Evolutionary conservation across 306 rosid species (phyloP).

Genomic region (Cicer judaicum): DNA sequence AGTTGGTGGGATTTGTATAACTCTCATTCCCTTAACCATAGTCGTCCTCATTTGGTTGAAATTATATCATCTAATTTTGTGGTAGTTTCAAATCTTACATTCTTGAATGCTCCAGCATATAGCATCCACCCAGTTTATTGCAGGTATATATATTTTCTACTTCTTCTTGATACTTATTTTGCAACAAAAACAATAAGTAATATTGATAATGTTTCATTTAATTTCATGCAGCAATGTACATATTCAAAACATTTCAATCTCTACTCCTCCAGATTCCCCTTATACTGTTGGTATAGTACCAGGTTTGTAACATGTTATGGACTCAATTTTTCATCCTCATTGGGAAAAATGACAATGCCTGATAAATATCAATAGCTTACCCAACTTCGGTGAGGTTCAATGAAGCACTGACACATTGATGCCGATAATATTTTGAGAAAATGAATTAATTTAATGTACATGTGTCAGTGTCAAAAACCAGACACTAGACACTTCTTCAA

Average conservation of each 20-base stretch:
- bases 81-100: conserved; percentile 90
- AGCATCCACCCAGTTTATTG: conserved; percentile 93
- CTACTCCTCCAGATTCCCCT: conserved; percentile 82
- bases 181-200: not conserved
- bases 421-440: no score
- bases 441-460: no score
- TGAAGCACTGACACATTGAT: no score
- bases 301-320: conserved; percentile 60
- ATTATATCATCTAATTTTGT: conserved; percentile 64
- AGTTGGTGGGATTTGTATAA: conserved; percentile 95
- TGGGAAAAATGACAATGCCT: conserved; percentile 27
- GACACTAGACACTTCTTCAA: no score
- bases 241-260: conserved; percentile 80
- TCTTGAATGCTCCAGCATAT: conserved; percentile 89
- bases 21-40: conserved; percentile 72
- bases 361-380: conserved; percentile 3
- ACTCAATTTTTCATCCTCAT: conserved; percentile 5
- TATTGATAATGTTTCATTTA: conserved; percentile 37
- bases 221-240: conserved; percentile 76
- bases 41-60: conserved; percentile 96
- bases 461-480: no score
- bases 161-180: conserved; percentile 36
- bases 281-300: conserved; percentile 86
- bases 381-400: not conserved
- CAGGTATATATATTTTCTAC: conserved; percentile 66